Evolutionary conservation across 768 basidiomycete species (phyloP), one percentile per base, ranked within the genome.

Genomic region (Hydnomerulius pinastri): DNA sequence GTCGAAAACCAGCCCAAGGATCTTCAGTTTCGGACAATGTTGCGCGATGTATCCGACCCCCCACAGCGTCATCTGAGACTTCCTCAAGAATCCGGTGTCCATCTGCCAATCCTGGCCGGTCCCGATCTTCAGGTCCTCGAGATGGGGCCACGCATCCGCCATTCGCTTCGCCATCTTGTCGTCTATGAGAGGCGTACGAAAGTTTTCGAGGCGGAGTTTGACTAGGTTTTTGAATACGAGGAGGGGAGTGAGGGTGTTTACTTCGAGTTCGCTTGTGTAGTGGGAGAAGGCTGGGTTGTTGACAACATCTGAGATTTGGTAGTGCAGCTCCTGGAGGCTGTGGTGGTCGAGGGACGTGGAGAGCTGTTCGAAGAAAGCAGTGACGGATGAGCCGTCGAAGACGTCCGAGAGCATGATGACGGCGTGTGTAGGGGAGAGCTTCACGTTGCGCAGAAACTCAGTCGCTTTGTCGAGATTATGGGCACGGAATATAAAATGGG

Each of bases 1-100:
- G 32, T 52, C 51, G 30, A 48, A 39, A 1, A 48, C 52, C 28
- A 53, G 46, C 15, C 45, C 40, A 15, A 51, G 45, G 6, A 28
- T 36, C n/a, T 35, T 27, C 12, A 51, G 39, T 5, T 38, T 40
- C 2, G 8, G 27, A 24, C 49, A 47, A 25, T 29, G 39, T 4
- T 29, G 33, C 6, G 23, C 32, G 15, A 55, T 33, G 9, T 43
- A 32, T 4, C 27, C 42, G 15, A 53, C 38, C 10, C 49, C 44
- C 6, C 27, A 23, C n/a, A 46, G 32, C 12, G 40, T 46, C 32
- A 54, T 15, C 8, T 21, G 4, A 5, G 46, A 46, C 7, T 10
- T 24, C 6, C 27, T 13, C 8, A 42, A 38, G 10, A 21, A 9
- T 7, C 23, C 21, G 2, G 21, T 35, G 15, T 42, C 25, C 2